phyloP scores from a whole-genome alignment of 140 eudicot species.

The Ambrosia hybrid region DNA sequence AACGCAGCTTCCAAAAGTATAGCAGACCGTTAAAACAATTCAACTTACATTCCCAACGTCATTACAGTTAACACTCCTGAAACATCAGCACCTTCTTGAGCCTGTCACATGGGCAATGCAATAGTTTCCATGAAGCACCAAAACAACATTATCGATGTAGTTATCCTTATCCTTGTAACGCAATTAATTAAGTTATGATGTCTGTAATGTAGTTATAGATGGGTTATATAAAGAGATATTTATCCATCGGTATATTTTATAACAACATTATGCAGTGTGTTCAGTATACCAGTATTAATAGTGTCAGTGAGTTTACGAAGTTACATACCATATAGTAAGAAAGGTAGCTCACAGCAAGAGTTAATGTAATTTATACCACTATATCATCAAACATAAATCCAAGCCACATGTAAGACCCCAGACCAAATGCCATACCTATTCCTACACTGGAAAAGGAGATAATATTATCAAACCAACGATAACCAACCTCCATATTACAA shows the following conservation, averaged over 20 bases:
- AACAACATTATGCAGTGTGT: not conserved
- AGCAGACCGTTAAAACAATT: not conserved
- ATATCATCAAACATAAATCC: constrained; percentile 90
- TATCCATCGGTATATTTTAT: not conserved
- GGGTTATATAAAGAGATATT: too few relatives aligned
- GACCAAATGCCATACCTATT: constrained; percentile 85
- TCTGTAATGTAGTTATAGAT: too few relatives aligned
- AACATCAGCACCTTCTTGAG: constrained; percentile 78
- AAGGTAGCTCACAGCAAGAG: constrained; percentile 91
- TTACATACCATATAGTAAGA: constrained; percentile 76
- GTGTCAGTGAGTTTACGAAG: too few relatives aligned
- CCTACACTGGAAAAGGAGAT: constrained; percentile 58
- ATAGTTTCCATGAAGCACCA: not conserved
- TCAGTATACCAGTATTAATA: not conserved
- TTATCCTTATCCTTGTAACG: too few relatives aligned
- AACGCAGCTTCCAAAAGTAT: not conserved
- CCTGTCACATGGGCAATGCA: constrained; percentile 40
- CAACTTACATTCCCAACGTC: constrained; percentile 93
- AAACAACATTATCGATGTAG: too few relatives aligned
- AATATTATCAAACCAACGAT: constrained; percentile 16
- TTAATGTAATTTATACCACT: constrained; percentile 79
- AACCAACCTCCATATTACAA: not conserved
- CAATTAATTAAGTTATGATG: too few relatives aligned
- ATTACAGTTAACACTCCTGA: constrained; percentile 93
- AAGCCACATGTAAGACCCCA: constrained; percentile 87